These are phyloP conservation scores for Acanthamoeba castellanii DNA, from an alignment of 208 protist genomes.

Conservation along the genomic window DNA sequence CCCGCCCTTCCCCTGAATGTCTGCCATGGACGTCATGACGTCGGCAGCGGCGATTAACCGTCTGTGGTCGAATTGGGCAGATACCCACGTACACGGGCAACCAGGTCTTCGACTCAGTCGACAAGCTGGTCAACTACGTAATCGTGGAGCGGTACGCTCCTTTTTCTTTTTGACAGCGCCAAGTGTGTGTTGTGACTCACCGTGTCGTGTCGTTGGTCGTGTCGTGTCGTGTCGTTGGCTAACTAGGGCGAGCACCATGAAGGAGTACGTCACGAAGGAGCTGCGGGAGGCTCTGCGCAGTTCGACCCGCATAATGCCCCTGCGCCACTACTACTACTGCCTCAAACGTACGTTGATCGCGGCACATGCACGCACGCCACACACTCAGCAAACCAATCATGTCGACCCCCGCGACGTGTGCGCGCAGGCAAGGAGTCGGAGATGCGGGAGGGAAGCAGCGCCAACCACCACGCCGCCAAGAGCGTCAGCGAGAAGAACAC, in stretches of 20 bases:
- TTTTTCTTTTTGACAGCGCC: not conserved
- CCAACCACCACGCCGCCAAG: not conserved
- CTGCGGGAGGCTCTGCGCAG: slow-evolving; percentile 42
- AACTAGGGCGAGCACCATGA: slow-evolving; percentile 34
- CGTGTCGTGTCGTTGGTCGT: not conserved
- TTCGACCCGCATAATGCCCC: slow-evolving; percentile 13
- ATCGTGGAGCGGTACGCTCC: slow-evolving; percentile 27
- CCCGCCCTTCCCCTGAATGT: too few relatives aligned
- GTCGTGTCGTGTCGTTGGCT: not conserved
- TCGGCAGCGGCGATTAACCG: not conserved
- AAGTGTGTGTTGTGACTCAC: too few relatives aligned
- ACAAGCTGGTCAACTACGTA: slow-evolving; percentile 48
- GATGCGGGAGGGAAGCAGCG: not conserved
- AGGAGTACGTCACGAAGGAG: slow-evolving; percentile 36
- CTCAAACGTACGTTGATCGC: not conserved
- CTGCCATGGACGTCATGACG: too few relatives aligned
- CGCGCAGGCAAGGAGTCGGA: not conserved
- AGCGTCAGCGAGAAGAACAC: not conserved
- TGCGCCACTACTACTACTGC: not conserved
- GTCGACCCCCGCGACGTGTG: not conserved
- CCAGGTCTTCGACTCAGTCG: slow-evolving; percentile 47
- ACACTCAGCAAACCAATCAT: too few relatives aligned
- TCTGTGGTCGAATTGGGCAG: not conserved
- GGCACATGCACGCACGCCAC: not conserved
- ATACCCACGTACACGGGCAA: not conserved